A percentile compares a stretch with the other conserved stretches of the same genome.
Conservation (phyloP, 192 early-diverging fungal genomes). For the Gryganskiella cystojenkinii region DNA sequence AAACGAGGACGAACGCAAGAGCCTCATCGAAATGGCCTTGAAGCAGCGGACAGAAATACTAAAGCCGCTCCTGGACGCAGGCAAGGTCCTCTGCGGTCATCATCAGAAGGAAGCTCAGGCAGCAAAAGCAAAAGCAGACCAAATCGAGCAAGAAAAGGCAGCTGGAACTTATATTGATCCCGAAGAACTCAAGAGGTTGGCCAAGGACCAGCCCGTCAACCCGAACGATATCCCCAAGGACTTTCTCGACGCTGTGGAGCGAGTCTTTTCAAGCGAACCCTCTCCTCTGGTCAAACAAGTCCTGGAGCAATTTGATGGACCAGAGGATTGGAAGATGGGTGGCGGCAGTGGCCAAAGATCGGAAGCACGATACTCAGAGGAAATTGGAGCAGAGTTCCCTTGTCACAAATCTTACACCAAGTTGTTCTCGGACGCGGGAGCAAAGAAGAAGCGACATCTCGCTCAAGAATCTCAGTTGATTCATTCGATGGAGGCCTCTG, state of each 20-base stretch:
- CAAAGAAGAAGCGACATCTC: slow-evolving; percentile 46
- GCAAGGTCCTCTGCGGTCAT: slow-evolving; percentile 33
- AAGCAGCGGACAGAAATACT: slow-evolving; percentile 12
- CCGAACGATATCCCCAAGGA: slow-evolving; percentile 42
- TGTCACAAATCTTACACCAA: slow-evolving; percentile 31
- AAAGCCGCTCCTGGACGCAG: slow-evolving; percentile 15
- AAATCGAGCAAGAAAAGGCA: slow-evolving; percentile 23
- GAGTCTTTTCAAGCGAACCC: slow-evolving; percentile 24
- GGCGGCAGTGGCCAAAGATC: not conserved
- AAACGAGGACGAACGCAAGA: slow-evolving; percentile 1
- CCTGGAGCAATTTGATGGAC: slow-evolving; percentile 27
- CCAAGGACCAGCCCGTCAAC: slow-evolving; percentile 38
- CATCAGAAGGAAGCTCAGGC: slow-evolving; percentile 31
- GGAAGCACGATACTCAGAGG: not conserved
- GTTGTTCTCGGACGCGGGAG: slow-evolving; percentile 40
- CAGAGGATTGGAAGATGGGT: slow-evolving; percentile 43
- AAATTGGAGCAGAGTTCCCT: slow-evolving; percentile 14
- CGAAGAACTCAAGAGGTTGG: slow-evolving; percentile 17
- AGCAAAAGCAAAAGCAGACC: slow-evolving; percentile 14
- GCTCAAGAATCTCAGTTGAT: slow-evolving; percentile 50
- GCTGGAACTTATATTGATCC: slow-evolving; percentile 29
- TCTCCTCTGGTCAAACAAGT: slow-evolving; percentile 12
- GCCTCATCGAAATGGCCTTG: not conserved
- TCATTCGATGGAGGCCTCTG: slow-evolving; percentile 16
- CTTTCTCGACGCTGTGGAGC: slow-evolving; percentile 14